Evolutionary conservation across 1,284 basidiomycete species (phyloP).

Genomic region (Polyporus tsugae): DNA sequence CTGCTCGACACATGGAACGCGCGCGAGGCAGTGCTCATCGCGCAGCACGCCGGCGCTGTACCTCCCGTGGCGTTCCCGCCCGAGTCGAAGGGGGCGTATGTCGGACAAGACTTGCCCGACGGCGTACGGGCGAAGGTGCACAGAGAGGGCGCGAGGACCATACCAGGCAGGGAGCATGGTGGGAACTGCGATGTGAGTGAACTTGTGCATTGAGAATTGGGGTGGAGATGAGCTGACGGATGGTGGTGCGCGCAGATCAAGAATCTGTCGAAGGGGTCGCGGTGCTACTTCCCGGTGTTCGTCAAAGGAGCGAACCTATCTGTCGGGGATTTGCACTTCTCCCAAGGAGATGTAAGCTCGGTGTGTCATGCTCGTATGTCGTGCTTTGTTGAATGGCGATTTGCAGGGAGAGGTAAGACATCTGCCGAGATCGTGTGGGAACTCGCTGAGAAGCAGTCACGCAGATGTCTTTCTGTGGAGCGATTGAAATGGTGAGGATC

Average conservation of each 20-base stretch:
- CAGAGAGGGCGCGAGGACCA: conserved; percentile 76
- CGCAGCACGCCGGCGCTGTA: conserved; percentile 57
- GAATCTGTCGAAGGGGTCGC: conserved; percentile 74
- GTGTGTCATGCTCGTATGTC: not conserved
- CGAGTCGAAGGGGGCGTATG: conserved; percentile 66
- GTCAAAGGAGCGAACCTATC: conserved; percentile 80
- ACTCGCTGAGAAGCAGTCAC: not conserved
- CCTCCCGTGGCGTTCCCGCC: conserved; percentile 78
- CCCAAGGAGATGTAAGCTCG: conserved; percentile 74
- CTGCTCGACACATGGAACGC: conserved; percentile 79
- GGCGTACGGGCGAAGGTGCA: conserved; percentile 64
- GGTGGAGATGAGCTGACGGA: not conserved
- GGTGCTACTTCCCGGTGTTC: conserved; percentile 84
- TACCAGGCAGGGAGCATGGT: conserved; percentile 84
- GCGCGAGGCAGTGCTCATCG: conserved; percentile 75
- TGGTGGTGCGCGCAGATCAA: conserved; percentile 60
- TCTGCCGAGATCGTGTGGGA: too few species aligned
- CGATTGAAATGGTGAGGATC: conserved; percentile 72
- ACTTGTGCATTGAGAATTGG: not conserved
- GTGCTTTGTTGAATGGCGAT: not conserved
- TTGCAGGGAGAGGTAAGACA: conserved; percentile 60
- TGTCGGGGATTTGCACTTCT: conserved; percentile 84
- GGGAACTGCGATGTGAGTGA: conserved; percentile 78
- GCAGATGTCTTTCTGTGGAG: conserved; percentile 79
- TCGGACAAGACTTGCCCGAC: conserved; percentile 68